phyloP scores from a whole-genome alignment of 164 flowering plant species.

The Buxus sempervirens region DNA sequence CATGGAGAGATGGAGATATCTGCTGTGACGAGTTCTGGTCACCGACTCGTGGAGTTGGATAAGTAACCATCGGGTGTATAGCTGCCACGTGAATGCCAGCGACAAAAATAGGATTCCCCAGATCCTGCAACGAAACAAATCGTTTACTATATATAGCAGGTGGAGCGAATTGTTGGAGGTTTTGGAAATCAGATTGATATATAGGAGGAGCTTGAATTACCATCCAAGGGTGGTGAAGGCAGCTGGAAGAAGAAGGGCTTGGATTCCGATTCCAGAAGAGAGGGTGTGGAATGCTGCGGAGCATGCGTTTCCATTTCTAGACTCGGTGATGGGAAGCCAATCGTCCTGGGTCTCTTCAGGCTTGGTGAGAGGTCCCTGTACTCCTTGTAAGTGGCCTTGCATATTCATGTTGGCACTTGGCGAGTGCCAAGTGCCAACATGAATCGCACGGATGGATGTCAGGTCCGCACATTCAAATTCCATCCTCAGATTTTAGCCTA shows the following conservation, averaged over 20 bases:
- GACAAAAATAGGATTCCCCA: slow-evolving; percentile 62
- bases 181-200: too few relatives aligned
- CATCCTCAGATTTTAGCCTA: too few relatives aligned
- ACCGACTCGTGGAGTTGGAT: slow-evolving; percentile 65
- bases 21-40: slow-evolving; percentile 50
- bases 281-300: slow-evolving; percentile 67
- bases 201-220: too few relatives aligned
- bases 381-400: slow-evolving; percentile 44
- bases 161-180: too few relatives aligned
- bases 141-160: too few relatives aligned
- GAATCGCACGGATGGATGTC: too few relatives aligned
- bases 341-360: slow-evolving; percentile 46
- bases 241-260: slow-evolving; percentile 72
- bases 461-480: too few relatives aligned
- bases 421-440: too few relatives aligned
- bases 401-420: too few relatives aligned
- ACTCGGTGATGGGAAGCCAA: slow-evolving; percentile 90
- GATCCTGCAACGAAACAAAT: slow-evolving; percentile 42
- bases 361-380: slow-evolving; percentile 51
- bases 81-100: slow-evolving; percentile 61
- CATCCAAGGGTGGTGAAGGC: slow-evolving; percentile 78
- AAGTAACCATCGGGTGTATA: slow-evolving; percentile 59
- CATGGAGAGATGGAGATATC: slow-evolving; percentile 51
- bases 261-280: slow-evolving; percentile 73
- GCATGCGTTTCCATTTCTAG: slow-evolving; percentile 68